Percentiles rank a stretch among this genome's conserved stretches.
Conservation (phyloP, 2,329 filamentous ascomycete species). For the Aspergillus flavus region DNA sequence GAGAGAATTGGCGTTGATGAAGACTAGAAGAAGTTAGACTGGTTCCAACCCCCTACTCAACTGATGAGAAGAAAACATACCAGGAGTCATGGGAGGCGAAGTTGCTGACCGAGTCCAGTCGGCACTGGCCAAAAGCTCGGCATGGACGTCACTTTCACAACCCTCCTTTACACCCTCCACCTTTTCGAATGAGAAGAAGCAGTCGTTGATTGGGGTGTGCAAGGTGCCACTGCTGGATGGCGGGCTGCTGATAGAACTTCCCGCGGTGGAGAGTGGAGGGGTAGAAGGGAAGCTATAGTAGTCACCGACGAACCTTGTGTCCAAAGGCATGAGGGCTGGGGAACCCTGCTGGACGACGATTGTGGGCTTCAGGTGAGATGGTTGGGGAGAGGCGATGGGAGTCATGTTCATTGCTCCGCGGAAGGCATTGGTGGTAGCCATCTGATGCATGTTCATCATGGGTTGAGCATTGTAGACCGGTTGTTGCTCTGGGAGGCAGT, state of each 20-base stretch:
- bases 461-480: conserved; percentile 42
- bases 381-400: conserved; percentile 73
- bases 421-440: conserved; percentile 46
- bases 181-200: conserved; percentile 72
- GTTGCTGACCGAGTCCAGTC: conserved; percentile 72
- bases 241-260: conserved; percentile 84
- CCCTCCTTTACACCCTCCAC: conserved; percentile 70
- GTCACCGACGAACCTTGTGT: conserved; percentile 71
- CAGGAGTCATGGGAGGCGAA: conserved; percentile 87
- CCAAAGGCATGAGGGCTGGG: conserved; percentile 62
- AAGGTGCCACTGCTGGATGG: conserved; percentile 73
- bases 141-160: conserved; percentile 69
- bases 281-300: conserved; percentile 78
- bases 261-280: conserved; percentile 80
- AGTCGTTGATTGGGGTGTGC: conserved; percentile 79
- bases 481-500: conserved; percentile 34
- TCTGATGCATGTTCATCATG: conserved; percentile 49
- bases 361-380: conserved; percentile 73
- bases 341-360: conserved; percentile 66
- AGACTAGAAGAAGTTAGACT: conserved; percentile 53
- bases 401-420: conserved; percentile 55
- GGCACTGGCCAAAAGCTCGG: conserved; percentile 71
- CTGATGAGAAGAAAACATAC: conserved; percentile 60
- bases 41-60: conserved; percentile 4
- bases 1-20: conserved; percentile 68